phyloP scores from a whole-genome alignment of 768 basidiomycete species.

The Kwoniella bestiolae region DNA sequence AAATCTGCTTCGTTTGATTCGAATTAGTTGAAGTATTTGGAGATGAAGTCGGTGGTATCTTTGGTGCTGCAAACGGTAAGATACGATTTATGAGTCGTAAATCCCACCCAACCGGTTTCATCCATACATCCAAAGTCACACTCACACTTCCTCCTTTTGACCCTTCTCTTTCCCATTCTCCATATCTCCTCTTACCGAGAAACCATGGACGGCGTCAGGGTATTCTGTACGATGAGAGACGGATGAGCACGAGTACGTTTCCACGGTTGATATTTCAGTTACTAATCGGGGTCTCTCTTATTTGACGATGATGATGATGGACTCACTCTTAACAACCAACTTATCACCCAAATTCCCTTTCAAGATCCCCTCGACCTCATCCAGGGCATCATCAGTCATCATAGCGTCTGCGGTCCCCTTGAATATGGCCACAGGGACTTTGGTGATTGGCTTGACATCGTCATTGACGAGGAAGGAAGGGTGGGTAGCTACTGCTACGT shows the following conservation, averaged over 20 bases:
- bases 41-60: slow-evolving; percentile 16
- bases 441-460: slow-evolving; percentile 49
- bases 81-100: not conserved
- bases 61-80: slow-evolving; percentile 3
- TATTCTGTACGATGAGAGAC: slow-evolving; percentile 1
- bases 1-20: no score
- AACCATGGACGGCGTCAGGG: slow-evolving; percentile 50
- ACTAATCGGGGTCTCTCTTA: no score
- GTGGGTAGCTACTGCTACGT: slow-evolving; percentile 58
- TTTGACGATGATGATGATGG: not conserved
- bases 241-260: no score
- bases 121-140: not conserved
- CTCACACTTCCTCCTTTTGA: slow-evolving; percentile 51
- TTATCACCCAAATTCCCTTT: slow-evolving; percentile 41
- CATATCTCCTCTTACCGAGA: slow-evolving; percentile 56
- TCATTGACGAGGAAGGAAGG: slow-evolving; percentile 53
- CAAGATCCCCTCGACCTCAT: slow-evolving; percentile 42
- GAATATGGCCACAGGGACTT: slow-evolving; percentile 46
- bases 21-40: slow-evolving; percentile 15
- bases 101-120: not conserved
- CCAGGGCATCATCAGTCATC: slow-evolving; percentile 36
- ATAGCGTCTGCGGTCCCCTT: slow-evolving; percentile 53
- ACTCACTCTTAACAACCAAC: slow-evolving; percentile 40
- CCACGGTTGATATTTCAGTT: no score
- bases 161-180: slow-evolving; percentile 41